These are phyloP conservation scores for Fusarium sp. DNA, from an alignment of 2,329 filamentous ascomycete genomes.

Conservation along the genomic window DNA sequence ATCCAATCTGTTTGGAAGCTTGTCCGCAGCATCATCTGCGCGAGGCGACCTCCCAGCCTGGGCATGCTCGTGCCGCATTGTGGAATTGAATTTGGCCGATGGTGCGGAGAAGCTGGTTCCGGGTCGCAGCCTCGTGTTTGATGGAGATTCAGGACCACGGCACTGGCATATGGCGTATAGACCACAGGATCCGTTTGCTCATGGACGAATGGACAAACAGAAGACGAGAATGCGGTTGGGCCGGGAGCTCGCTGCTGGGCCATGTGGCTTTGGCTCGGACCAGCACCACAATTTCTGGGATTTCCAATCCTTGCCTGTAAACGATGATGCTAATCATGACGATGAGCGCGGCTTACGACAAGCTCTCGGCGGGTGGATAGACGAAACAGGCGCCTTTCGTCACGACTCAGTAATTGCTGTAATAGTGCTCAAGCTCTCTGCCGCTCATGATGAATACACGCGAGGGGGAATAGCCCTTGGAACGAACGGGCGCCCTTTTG, in stretches of 20 bases:
- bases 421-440: constrained; percentile 6
- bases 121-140: constrained; percentile 32
- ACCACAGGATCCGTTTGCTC: neutral
- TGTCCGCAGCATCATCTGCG: constrained; percentile 13
- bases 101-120: constrained; percentile 40
- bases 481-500: constrained; percentile 32
- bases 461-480: constrained; percentile 20
- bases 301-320: constrained; percentile 27
- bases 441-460: constrained; percentile 24
- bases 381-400: constrained; percentile 17
- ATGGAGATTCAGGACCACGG: constrained; percentile 31
- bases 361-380: constrained; percentile 6
- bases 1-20: constrained; percentile 20
- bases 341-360: constrained; percentile 1
- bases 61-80: constrained; percentile 32
- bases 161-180: constrained; percentile 16
- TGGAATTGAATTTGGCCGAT: constrained; percentile 38
- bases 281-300: constrained; percentile 17
- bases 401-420: constrained; percentile 27
- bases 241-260: constrained; percentile 7
- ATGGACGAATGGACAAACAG: constrained; percentile 5
- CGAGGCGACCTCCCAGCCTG: constrained; percentile 26
- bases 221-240: constrained; percentile 13
- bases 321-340: constrained; percentile 17
- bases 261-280: constrained; percentile 34